Percentiles rank a stretch among this genome's conserved stretches.
Evolutionary conservation across 2,329 filamentous ascomycete genomes (phyloP).

Genomic region (Aspergillus fijiensis): DNA sequence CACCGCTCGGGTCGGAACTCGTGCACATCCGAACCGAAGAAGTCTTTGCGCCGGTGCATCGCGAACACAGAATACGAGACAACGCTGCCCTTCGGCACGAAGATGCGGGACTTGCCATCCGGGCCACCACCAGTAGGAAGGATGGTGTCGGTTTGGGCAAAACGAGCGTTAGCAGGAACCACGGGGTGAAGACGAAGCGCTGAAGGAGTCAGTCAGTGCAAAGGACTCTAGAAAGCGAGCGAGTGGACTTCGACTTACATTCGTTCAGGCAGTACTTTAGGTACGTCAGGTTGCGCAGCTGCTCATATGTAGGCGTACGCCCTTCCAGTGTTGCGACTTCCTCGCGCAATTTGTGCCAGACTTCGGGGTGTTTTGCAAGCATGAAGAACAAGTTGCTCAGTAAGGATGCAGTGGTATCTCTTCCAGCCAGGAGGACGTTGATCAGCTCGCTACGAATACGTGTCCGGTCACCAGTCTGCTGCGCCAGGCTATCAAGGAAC

Average conservation of each 20-base stretch:
- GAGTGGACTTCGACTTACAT: slow-evolving; percentile 13
- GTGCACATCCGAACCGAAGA: slow-evolving; percentile 46
- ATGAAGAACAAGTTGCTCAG: slow-evolving; percentile 47
- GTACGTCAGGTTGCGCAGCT: slow-evolving; percentile 26
- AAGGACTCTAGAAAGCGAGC: background rate
- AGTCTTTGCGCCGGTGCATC: slow-evolving; percentile 66
- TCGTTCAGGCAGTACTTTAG: slow-evolving; percentile 27
- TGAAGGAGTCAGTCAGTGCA: slow-evolving; percentile 11
- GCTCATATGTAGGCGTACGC: slow-evolving; percentile 22
- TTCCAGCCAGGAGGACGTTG: slow-evolving; percentile 52
- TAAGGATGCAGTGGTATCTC: slow-evolving; percentile 51
- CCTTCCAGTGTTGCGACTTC: slow-evolving; percentile 27
- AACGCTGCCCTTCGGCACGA: slow-evolving; percentile 63
- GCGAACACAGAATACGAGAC: slow-evolving; percentile 65
- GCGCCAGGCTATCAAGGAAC: slow-evolving; percentile 49
- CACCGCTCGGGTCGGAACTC: slow-evolving; percentile 52
- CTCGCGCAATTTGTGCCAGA: slow-evolving; percentile 38
- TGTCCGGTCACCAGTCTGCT: slow-evolving; percentile 44
- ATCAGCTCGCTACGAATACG: slow-evolving; percentile 48
- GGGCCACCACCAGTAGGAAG: slow-evolving; percentile 58
- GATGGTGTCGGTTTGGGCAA: slow-evolving; percentile 38
- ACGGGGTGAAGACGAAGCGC: slow-evolving; percentile 44
- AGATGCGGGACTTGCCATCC: slow-evolving; percentile 58
- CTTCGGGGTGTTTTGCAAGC: slow-evolving; percentile 41
- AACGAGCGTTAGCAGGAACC: slow-evolving; percentile 44